Base-by-base conservation (phyloP, 2,329 filamentous ascomycete genomes). In the Dactylonectria estremocensis region DNA sequence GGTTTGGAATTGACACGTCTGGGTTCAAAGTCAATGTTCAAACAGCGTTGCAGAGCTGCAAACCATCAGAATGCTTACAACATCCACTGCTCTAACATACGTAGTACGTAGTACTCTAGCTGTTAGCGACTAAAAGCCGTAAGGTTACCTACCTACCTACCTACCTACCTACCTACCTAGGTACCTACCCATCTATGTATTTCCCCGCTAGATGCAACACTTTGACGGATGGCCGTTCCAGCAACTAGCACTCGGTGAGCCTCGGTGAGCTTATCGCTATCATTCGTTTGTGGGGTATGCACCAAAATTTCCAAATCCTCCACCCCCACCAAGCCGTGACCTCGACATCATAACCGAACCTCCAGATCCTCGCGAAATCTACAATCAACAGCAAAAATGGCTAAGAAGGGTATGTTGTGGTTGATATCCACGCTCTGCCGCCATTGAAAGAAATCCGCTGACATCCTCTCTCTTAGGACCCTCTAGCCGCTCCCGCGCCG, bases 401-500 rank as follows among this genome's bases (percentile, higher is more conserved):
- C 78, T 5, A 79, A 79, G 56, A 77, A 70, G 69, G 71, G 78
- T 79, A 75, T 43, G 48, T 20, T 7, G 31, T 18, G 10, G 2
- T 4, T 5, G 1, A 46, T 31, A n/a, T 16, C 9, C 18, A 16
- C 3, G 0, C 11, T 1, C 8, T 3, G 14, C 10, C 8, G 6
- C 5, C 13, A 11, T 5, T 6, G 31, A 0, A 3, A 7, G 7
- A 28, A 14, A 1, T 11, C 8, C 5, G 13, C 70, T 77, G 52
- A 76, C 70, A 50, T 43, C 4, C 24, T 20, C 28, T 8, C 18
- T 20, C 14, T 18, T 77, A 93, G 90, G 83, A 61, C 84, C 85
- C 45, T 93, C 92, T 5, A 80, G 90, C 65, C 92, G 91, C 83
- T 95, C 93, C 60, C 91, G 93, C 71, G 92, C 92, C 66, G 92